Base-by-base conservation (phyloP, 1,284 basidiomycete species). In the Ceratobasidium sp. region DNA sequence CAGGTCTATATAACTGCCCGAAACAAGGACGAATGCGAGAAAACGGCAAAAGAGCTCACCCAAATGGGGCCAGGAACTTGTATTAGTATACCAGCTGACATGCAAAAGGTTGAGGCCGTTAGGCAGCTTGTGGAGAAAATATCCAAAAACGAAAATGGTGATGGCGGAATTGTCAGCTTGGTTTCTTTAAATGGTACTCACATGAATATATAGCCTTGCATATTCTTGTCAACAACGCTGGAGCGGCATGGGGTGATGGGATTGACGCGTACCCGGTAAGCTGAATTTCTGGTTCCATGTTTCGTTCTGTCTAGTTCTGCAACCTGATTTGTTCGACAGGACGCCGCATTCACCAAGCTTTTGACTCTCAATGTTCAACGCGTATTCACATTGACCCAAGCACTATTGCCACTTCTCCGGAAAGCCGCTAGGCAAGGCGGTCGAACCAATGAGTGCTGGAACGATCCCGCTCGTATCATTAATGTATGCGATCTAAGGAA, bases 1-100 rank as follows among this genome's bases (percentile, higher is more conserved):
- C 79, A 87, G 83, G 88, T 90, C 33, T 92, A 91, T 80, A 90
- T 91, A 75, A 85, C 87, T 1, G 87, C 88, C 3, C 85, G 90
- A 40, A 85, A 85, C 33, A 82, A 80, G 18, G 82, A 85, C 74
- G 86, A 86, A 61, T 88, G 88, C 77, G 80, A 86, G 30, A 80
- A 79, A 30, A 88, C 88, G 0, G 88, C 88, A 2, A 78, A 81
- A 21, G 83, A 86, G 76, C 83, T 91, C 69, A 87, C 82, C 63
- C 79, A 80, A 38, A 78, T 84, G 25, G 88, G 88, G 0, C 84
- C 86, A 2, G 88, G 89, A 12, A 77, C 77, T 42, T 90, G 88
- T 77, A 79, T 86, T 46, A 78, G 88, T 4, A 80, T 91, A 33
- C 84, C 87, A 0, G 88, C 85, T 0, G 86, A 91, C 78, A 77